Evolutionary conservation across 2,329 filamentous ascomycete genomes (phyloP), one percentile per base, ranked within the genome.

Genomic region (Fusarium torreyae): DNA sequence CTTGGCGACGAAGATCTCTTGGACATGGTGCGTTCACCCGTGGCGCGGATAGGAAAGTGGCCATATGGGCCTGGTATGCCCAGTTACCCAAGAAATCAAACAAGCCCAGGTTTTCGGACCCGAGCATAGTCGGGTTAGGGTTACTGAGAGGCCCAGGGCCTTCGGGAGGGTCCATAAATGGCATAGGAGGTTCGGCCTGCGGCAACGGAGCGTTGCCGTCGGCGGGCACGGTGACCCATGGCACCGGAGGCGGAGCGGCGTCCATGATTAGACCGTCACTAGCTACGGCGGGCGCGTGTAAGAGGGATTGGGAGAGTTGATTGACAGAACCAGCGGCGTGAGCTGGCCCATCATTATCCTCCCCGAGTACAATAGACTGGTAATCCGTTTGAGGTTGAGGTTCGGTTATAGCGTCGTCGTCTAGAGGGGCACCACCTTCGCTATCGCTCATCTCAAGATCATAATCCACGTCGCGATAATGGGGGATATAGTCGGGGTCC

Each of bases 1-100:
- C 75, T 63, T 79, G 76, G 51, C 73, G 72, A 33, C 79, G 72
- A 51, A 83, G 79, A 9, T 73, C 65, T n/a, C 59, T 76, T 64
- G 75, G 71, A 62, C 58, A 73, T 17, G 74, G 79, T 38, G 69
- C 70, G 62, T 63, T 72, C 61, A 53, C 70, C 63, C 60, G 77
- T 44, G 57, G 74, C 33, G 33, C 67, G 70, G 63, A 70, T 66
- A 68, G 61, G 20, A 26, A 39, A 7, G 55, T 50, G 24, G 50
- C 39, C 66, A 74, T 49, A 28, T 72, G 75, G 39, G 72, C 74
- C 38, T 78, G 75, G 51, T 77, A 75, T 22, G 81, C 79, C 87
- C 87, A 89, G 36, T 79, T 73, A 38, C 81, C 78, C 33, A 89
- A 78, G 68, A 89, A 88, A 38, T 86, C 81, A 31, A 79, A 66